phyloP scores from a whole-genome alignment of 345 rosid genomes.

The Firmiana major region DNA sequence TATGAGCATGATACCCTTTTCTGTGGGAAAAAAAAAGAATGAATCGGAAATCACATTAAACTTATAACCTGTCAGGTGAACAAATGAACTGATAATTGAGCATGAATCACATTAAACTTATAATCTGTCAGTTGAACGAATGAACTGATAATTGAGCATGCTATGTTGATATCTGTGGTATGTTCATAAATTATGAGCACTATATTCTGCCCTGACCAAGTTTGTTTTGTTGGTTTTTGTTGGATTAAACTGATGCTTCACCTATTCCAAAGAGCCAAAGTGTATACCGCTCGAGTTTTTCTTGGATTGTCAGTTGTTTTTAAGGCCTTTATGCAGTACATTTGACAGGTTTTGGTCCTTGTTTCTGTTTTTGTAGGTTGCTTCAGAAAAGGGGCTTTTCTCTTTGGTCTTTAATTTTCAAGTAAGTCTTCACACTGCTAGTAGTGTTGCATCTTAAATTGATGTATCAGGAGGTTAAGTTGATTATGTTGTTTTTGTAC shows the following conservation, averaged over 20 bases:
- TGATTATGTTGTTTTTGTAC: conserved; percentile 4
- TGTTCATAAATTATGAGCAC: not conserved
- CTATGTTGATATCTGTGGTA: not conserved
- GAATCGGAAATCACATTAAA: not conserved
- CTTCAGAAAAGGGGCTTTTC: conserved; percentile 68
- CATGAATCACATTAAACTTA: conserved; percentile 2
- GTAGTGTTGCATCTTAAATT: conserved; percentile 1
- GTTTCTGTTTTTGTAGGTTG: conserved; percentile 42
- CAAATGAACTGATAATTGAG: too few relatives aligned
- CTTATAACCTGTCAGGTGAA: not conserved
- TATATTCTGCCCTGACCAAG: not conserved
- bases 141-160: not conserved
- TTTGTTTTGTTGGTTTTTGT: not conserved
- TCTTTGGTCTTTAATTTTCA: conserved; percentile 68
- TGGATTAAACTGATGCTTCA: not conserved
- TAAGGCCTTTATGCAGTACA: not conserved
- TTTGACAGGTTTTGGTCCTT: not conserved
- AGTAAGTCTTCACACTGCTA: conserved; percentile 43
- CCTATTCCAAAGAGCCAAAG: not conserved
- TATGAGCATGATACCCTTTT: not conserved
- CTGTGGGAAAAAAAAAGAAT: not conserved
- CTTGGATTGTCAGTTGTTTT: conserved; percentile 1
- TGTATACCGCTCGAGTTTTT: not conserved
- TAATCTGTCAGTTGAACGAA: not conserved
- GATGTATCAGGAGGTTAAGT: conserved; percentile 5